phyloP scores from a whole-genome alignment of 768 basidiomycete genomes.

The Tylopilus balloui region DNA sequence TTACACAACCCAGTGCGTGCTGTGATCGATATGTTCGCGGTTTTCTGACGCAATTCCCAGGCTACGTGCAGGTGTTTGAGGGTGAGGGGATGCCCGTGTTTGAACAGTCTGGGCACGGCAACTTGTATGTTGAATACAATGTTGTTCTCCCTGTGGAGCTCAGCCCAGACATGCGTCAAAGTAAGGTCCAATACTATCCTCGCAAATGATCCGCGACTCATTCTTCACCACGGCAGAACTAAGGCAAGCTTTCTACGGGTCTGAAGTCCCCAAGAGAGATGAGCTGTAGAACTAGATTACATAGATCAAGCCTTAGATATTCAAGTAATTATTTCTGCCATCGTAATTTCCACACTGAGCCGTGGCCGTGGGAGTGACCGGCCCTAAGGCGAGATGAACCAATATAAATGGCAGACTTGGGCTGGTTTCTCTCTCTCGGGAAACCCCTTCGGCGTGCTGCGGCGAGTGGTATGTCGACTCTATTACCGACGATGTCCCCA shows the following conservation, averaged over 20 bases:
- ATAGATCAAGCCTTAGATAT: slow-evolving; percentile 8
- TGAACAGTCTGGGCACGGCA: slow-evolving; percentile 57
- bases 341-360: slow-evolving; percentile 7
- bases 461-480: slow-evolving; percentile 7
- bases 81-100: slow-evolving; percentile 88
- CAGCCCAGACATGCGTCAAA: slow-evolving; percentile 58
- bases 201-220: slow-evolving; percentile 1
- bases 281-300: slow-evolving; percentile 32
- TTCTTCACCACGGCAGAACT: slow-evolving; percentile 42
- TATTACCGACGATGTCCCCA: background rate
- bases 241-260: slow-evolving; percentile 46
- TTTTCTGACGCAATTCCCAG: slow-evolving; percentile 36
- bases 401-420: slow-evolving; percentile 10
- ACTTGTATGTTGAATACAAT: slow-evolving; percentile 90
- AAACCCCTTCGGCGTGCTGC: slow-evolving; percentile 32
- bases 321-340: background rate
- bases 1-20: slow-evolving; percentile 83
- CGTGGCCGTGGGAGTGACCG: slow-evolving; percentile 27
- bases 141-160: slow-evolving; percentile 83
- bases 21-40: background rate
- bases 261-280: slow-evolving; percentile 32
- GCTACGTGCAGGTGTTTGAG: slow-evolving; percentile 78
- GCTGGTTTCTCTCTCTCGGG: slow-evolving; percentile 11
- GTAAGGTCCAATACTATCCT: slow-evolving; percentile 47
- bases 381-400: slow-evolving; percentile 24